Evolutionary conservation across 768 basidiomycete genomes (phyloP).

Genomic region (Kwoniella bestiolae): DNA sequence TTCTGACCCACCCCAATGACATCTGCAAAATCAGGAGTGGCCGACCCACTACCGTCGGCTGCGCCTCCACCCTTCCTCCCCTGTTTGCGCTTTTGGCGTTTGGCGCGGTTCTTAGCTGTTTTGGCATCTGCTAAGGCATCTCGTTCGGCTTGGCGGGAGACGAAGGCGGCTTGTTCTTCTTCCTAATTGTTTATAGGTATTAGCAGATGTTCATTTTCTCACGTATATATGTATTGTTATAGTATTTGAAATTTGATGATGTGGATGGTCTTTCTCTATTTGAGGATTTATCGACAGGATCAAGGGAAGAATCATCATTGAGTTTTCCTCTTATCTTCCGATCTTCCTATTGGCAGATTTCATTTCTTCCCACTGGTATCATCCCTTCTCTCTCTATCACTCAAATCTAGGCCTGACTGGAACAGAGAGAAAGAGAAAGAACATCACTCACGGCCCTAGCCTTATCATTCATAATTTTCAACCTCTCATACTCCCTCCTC

Average conservation of each 20-base stretch:
- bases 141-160: slow-evolving; percentile 70
- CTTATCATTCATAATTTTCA: slow-evolving; percentile 87
- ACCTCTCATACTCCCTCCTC: slow-evolving; percentile 89
- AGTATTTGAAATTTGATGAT: neutral
- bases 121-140: slow-evolving; percentile 78
- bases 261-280: neutral
- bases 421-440: too few species aligned
- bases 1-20: slow-evolving; percentile 66
- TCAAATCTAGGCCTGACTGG: too few species aligned
- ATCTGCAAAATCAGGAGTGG: neutral
- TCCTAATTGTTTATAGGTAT: slow-evolving; percentile 64
- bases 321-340: too few species aligned
- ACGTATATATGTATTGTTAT: neutral
- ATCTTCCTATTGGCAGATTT: too few species aligned
- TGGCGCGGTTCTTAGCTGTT: slow-evolving; percentile 93
- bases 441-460: slow-evolving; percentile 67
- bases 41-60: too few species aligned
- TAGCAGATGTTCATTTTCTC: neutral
- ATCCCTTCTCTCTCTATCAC: too few species aligned
- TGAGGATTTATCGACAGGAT: neutral
- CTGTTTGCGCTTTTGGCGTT: slow-evolving; percentile 88
- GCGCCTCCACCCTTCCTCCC: slow-evolving; percentile 60
- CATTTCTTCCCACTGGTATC: too few species aligned
- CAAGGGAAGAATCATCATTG: neutral
- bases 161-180: slow-evolving; percentile 72